Evolutionary conservation across 2,329 filamentous ascomycete species (phyloP).

Genomic region (Diaporthe amygdali): DNA sequence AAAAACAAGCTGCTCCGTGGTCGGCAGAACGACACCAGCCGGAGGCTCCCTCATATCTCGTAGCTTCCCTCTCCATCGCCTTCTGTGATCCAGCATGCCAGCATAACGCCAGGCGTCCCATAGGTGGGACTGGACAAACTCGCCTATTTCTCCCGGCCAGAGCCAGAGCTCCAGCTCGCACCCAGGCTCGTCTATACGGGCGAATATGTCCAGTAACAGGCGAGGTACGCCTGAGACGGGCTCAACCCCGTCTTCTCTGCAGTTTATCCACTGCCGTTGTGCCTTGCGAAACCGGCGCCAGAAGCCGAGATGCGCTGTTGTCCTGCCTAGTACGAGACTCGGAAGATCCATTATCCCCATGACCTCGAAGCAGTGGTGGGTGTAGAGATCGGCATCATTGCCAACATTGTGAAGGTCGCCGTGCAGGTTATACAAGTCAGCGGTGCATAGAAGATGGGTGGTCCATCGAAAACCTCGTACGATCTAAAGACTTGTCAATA

Average conservation of each 20-base stretch:
- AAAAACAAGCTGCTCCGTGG: conserved; percentile 23
- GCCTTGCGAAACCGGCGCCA: conserved; percentile 3
- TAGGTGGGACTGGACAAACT: conserved; percentile 33
- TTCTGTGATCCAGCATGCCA: conserved; percentile 28
- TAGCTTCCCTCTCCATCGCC: background rate
- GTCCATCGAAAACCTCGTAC: background rate
- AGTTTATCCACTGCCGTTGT: background rate
- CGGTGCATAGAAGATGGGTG: background rate
- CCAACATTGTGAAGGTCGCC: background rate
- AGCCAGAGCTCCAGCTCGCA: conserved; percentile 28
- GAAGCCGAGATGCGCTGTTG: background rate
- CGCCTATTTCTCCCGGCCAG: conserved; percentile 34
- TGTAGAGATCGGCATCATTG: background rate
- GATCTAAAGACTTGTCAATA: background rate
- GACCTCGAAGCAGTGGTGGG: conserved; percentile 1
- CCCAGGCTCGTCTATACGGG: conserved; percentile 23
- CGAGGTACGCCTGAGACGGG: conserved; percentile 34
- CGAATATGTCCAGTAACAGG: conserved; percentile 33
- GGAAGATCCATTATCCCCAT: conserved; percentile 3
- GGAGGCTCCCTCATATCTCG: background rate
- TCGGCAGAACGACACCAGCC: conserved; percentile 28
- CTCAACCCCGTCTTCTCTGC: conserved; percentile 32
- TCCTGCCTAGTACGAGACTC: background rate
- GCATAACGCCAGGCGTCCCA: conserved; percentile 36
- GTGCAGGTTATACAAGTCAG: background rate